These are phyloP conservation scores for Dipteronia dyeriana DNA, from an alignment of 345 rosid genomes.

Conservation along the genomic window DNA sequence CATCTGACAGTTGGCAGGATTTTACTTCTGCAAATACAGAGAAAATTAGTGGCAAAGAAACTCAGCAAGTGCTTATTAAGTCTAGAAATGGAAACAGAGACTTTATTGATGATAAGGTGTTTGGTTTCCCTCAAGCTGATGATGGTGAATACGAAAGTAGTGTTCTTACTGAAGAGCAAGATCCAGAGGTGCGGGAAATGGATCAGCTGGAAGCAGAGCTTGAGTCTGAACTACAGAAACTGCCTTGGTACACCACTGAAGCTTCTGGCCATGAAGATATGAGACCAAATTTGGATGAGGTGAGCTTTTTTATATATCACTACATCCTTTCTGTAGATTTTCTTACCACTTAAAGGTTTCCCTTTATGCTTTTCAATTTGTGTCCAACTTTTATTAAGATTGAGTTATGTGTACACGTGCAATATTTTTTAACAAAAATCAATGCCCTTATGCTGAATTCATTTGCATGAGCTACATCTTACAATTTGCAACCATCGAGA, in stretches of 20 bases:
- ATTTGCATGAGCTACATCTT: not conserved
- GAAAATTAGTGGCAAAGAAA: conserved; percentile 22
- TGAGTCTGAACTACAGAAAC: conserved; percentile 76
- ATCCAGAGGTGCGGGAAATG: conserved; percentile 55
- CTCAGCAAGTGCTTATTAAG: conserved; percentile 21
- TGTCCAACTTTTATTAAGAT: not conserved
- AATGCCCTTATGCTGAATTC: not conserved
- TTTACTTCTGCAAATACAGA: conserved; percentile 27
- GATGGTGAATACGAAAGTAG: conserved; percentile 75
- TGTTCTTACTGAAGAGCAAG: conserved; percentile 80
- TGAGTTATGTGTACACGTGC: not conserved
- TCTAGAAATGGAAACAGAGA: conserved; percentile 30
- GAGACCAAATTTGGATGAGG: conserved; percentile 37
- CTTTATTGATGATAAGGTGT: conserved; percentile 27
- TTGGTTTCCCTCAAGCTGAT: conserved; percentile 27
- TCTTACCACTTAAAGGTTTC: not conserved
- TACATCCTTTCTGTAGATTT: conserved; percentile 5
- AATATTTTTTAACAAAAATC: not conserved
- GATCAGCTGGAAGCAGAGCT: conserved; percentile 80
- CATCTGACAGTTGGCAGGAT: conserved; percentile 30
- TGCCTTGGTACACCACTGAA: conserved; percentile 37
- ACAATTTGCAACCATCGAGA: not conserved
- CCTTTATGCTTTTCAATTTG: not conserved
- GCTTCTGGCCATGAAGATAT: conserved; percentile 22
- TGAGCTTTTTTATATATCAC: conserved; percentile 28